Evolutionary conservation across 768 basidiomycete genomes (phyloP).

Genomic region (Mycena epipterygia): DNA sequence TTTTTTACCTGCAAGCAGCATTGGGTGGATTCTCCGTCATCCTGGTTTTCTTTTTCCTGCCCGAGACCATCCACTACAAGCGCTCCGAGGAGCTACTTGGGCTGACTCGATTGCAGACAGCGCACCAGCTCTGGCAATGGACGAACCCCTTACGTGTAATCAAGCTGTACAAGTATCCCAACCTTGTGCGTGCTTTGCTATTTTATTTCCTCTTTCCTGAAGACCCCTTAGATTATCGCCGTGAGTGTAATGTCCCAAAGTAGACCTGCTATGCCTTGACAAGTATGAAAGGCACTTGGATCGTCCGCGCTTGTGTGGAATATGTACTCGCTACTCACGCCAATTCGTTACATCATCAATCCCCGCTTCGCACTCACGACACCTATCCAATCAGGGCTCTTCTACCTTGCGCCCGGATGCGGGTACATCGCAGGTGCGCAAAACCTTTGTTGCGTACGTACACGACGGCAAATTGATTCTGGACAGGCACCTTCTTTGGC

Average conservation of each 20-base stretch:
- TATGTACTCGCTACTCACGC: constrained; percentile 34
- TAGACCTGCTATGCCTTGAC: not conserved
- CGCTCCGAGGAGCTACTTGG: constrained; percentile 32
- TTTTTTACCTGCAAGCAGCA: constrained; percentile 35
- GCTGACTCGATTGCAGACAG: constrained; percentile 12
- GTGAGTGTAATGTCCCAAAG: constrained; percentile 2
- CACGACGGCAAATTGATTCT: not conserved
- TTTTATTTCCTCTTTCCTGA: not conserved
- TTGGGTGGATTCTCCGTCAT: constrained; percentile 30
- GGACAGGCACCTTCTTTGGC: constrained; percentile 27
- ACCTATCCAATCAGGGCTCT: constrained; percentile 34
- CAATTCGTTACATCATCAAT: constrained; percentile 38
- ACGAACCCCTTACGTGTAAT: constrained; percentile 32
- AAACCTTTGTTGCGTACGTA: too few relatives aligned
- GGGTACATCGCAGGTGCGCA: constrained; percentile 24
- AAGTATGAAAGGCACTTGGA: constrained; percentile 7
- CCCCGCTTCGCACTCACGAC: constrained; percentile 30
- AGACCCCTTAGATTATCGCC: constrained; percentile 16
- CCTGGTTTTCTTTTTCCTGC: constrained; percentile 36
- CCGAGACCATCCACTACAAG: constrained; percentile 36
- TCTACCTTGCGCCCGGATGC: constrained; percentile 33
- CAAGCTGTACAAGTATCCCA: constrained; percentile 34
- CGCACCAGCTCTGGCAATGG: constrained; percentile 22
- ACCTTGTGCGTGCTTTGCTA: constrained; percentile 23
- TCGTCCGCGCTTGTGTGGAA: constrained; percentile 34